A percentile compares a stretch with the other conserved stretches of the same genome.
Evolutionary conservation across 345 rosid species (phyloP).

Genomic region (Carallia pectinifolia): DNA sequence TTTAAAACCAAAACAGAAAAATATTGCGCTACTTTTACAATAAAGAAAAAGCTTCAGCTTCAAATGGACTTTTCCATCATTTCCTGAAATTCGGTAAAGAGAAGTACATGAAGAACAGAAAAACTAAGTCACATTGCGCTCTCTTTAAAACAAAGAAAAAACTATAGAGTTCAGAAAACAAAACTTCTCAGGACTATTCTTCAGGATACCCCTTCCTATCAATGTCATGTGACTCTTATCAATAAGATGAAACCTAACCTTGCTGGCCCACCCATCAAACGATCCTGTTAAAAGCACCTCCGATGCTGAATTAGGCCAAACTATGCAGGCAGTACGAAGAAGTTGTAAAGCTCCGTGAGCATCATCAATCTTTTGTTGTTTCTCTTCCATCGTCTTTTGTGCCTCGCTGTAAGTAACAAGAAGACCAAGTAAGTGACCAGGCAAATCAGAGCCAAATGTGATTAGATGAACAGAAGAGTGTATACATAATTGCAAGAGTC

Average conservation of each 20-base stretch:
- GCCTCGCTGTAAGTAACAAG: conserved; percentile 51
- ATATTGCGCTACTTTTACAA: no score
- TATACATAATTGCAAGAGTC: conserved; percentile 74
- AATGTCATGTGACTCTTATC: neutral
- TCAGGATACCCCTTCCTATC: no score
- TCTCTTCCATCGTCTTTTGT: conserved; percentile 66
- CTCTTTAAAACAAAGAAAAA: no score
- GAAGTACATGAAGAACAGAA: no score
- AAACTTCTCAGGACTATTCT: no score
- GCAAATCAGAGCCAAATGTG: conserved; percentile 1
- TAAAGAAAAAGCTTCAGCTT: no score
- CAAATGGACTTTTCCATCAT: no score
- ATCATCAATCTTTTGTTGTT: conserved; percentile 67
- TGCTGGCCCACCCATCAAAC: conserved; percentile 87
- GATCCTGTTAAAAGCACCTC: conserved; percentile 87
- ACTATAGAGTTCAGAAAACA: no score
- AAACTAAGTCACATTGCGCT: no score
- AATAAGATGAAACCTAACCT: conserved; percentile 49
- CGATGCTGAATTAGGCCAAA: conserved; percentile 83
- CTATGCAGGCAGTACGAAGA: conserved; percentile 64
- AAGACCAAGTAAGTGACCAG: conserved; percentile 6
- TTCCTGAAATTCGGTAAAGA: no score
- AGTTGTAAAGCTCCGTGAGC: conserved; percentile 57
- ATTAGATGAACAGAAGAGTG: conserved; percentile 10
- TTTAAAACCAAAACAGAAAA: no score